phyloP scores from a whole-genome alignment of 495 filamentous ascomycete species.

The Daldinia loculata region DNA sequence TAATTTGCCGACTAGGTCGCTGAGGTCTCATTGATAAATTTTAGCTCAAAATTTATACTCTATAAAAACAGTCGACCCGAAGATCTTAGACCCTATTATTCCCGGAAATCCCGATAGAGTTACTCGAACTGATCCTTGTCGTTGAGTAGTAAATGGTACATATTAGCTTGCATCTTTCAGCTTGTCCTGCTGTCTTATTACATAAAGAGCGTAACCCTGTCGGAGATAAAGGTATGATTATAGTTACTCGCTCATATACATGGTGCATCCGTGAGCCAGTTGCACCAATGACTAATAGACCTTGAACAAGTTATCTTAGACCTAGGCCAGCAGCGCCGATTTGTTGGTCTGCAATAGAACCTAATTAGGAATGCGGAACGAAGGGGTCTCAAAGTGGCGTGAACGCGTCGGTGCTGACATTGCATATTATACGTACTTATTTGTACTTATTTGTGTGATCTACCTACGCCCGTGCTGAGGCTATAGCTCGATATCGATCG shows the following conservation, averaged over 20 bases:
- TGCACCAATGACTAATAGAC: slow-evolving; percentile 20
- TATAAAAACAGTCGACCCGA: background rate
- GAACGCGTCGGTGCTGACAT: slow-evolving; percentile 37
- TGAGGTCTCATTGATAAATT: background rate
- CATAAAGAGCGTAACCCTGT: slow-evolving; percentile 1
- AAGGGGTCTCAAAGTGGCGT: slow-evolving; percentile 29
- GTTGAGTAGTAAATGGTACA: background rate
- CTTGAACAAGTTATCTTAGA: slow-evolving; percentile 23
- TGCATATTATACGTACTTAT: slow-evolving; percentile 30
- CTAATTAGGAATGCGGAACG: slow-evolving; percentile 39
- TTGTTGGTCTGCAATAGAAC: slow-evolving; percentile 11
- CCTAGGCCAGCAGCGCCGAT: slow-evolving; percentile 6
- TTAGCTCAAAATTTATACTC: background rate
- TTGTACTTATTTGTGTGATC: slow-evolving; percentile 16
- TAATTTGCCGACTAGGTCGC: background rate
- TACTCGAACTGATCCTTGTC: background rate
- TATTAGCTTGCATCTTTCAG: slow-evolving; percentile 9
- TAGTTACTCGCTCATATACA: slow-evolving; percentile 12
- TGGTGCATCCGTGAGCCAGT: slow-evolving; percentile 2
- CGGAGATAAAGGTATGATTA: slow-evolving; percentile 26
- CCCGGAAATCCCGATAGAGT: background rate
- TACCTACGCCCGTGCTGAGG: slow-evolving; percentile 2
- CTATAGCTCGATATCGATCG: background rate
- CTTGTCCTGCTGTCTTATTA: slow-evolving; percentile 13
- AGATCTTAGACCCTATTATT: background rate